A percentile compares a stretch with the other conserved stretches of the same genome.
phyloP scores from a whole-genome alignment of 192 early-diverging fungal genomes.

The Linnemannia schmuckeri region DNA sequence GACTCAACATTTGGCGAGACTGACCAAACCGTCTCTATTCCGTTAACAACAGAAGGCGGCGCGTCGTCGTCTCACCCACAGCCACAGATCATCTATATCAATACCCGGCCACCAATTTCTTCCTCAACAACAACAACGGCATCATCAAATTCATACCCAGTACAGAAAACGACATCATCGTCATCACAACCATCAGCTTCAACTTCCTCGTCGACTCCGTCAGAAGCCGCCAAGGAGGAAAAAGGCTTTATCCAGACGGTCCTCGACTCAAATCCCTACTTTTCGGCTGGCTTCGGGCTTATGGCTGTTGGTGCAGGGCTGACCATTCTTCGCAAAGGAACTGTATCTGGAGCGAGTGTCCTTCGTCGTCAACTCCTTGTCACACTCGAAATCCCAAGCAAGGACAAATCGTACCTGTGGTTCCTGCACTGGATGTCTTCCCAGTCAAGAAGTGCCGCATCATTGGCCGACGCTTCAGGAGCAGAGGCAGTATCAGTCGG shows the following conservation, averaged over 20 bases:
- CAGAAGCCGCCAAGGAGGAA: conserved; percentile 14
- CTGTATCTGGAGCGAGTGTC: conserved; percentile 75
- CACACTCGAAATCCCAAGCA: conserved; percentile 93
- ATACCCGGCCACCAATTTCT: conserved; percentile 12
- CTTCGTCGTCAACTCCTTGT: conserved; percentile 85
- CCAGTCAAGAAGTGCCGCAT: conserved; percentile 51
- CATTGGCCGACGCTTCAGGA: conserved; percentile 29
- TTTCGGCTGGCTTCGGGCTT: conserved; percentile 94
- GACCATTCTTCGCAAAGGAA: conserved; percentile 81
- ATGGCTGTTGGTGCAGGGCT: conserved; percentile 89
- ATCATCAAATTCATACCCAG: conserved; percentile 9
- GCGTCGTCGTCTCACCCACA: conserved; percentile 18
- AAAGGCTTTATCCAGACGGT: conserved; percentile 32
- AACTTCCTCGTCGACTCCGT: not conserved
- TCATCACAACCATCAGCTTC: not conserved
- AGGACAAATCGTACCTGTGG: conserved; percentile 95
- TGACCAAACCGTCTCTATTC: conserved; percentile 18
- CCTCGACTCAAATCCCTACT: conserved; percentile 84
- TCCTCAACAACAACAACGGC: not conserved
- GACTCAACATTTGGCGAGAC: not conserved
- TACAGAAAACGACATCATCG: not conserved
- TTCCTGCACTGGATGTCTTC: conserved; percentile 93
- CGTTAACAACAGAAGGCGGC: not conserved
- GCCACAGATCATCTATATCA: conserved; percentile 37
- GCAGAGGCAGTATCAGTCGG: not conserved